Percentiles rank a stretch among this genome's conserved stretches.
Evolutionary conservation across 2,329 filamentous ascomycete species (phyloP).

Genomic region (Lachnellula hyalina): DNA sequence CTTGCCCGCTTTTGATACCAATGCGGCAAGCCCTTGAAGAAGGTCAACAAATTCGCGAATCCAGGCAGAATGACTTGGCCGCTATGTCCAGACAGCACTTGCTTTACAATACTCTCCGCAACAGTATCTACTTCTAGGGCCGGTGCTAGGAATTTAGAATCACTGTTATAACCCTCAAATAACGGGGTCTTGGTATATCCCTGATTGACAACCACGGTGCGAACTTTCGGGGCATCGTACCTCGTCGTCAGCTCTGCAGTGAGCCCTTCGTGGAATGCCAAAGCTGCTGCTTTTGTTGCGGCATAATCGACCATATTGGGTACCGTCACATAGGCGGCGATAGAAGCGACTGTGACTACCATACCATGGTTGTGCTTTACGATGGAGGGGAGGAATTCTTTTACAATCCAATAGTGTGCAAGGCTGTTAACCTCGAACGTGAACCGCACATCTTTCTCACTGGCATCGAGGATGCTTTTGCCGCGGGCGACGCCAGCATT

Average conservation of each 20-base stretch:
- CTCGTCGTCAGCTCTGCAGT: conserved; percentile 50
- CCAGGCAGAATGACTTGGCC: conserved; percentile 52
- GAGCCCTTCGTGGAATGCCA: conserved; percentile 64
- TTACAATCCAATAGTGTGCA: conserved; percentile 60
- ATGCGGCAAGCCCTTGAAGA: conserved; percentile 50
- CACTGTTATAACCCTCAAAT: conserved; percentile 50
- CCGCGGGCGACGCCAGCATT: conserved; percentile 63
- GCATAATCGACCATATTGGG: conserved; percentile 65
- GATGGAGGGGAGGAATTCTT: conserved; percentile 65
- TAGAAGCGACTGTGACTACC: conserved; percentile 63
- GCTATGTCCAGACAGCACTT: conserved; percentile 53
- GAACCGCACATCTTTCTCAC: conserved; percentile 54
- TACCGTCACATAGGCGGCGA: conserved; percentile 55
- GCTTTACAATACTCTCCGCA: conserved; percentile 55
- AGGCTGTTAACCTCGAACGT: conserved; percentile 69
- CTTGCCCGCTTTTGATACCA: conserved; percentile 56
- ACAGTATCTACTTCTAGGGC: conserved; percentile 56
- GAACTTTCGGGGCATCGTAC: conserved; percentile 58
- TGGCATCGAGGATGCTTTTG: conserved; percentile 53
- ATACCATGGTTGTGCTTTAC: conserved; percentile 62
- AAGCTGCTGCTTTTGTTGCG: conserved; percentile 59
- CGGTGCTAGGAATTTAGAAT: conserved; percentile 46
- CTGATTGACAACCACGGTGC: conserved; percentile 62
- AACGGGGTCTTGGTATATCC: conserved; percentile 58
- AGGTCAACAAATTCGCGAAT: conserved; percentile 36